These are phyloP conservation scores for Ustilago curta DNA, from an alignment of 1,284 basidiomycete species.

Conservation along the genomic window DNA sequence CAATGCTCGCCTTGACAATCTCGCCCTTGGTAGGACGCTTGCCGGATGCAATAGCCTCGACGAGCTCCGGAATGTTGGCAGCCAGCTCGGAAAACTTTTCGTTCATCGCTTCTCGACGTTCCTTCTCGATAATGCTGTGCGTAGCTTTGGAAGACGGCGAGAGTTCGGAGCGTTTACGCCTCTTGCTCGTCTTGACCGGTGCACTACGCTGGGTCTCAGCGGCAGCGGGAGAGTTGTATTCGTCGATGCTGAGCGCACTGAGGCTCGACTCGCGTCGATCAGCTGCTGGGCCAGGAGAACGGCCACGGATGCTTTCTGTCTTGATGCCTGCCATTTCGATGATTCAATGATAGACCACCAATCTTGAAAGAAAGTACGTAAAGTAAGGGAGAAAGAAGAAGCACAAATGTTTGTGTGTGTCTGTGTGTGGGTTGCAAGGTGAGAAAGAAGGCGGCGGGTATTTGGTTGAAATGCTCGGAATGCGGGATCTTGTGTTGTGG, in stretches of 20 bases:
- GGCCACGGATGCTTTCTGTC: conserved; percentile 27
- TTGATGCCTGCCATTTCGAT: conserved; percentile 31
- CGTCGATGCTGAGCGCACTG: conserved; percentile 23
- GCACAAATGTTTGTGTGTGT: not conserved
- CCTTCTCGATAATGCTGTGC: conserved; percentile 54
- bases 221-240: conserved; percentile 12
- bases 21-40: conserved; percentile 52
- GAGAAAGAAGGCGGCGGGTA: not conserved
- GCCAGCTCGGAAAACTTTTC: conserved; percentile 50
- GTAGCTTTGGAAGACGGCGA: conserved; percentile 49
- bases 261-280: conserved; percentile 32
- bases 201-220: not conserved
- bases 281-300: conserved; percentile 41
- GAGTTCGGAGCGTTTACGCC: conserved; percentile 44
- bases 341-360: not conserved
- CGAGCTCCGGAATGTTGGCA: conserved; percentile 45
- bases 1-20: conserved; percentile 53
- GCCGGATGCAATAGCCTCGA: conserved; percentile 36
- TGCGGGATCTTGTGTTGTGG: too few species aligned
- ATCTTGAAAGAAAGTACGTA: not conserved
- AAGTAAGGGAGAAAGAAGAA: not conserved
- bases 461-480: too few species aligned
- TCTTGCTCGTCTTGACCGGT: conserved; percentile 38
- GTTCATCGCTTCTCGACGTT: conserved; percentile 52
- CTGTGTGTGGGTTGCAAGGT: not conserved